These are phyloP conservation scores for Myxozyma sirexii DNA, from an alignment of 805 yeast genomes.

Conservation along the genomic window DNA sequence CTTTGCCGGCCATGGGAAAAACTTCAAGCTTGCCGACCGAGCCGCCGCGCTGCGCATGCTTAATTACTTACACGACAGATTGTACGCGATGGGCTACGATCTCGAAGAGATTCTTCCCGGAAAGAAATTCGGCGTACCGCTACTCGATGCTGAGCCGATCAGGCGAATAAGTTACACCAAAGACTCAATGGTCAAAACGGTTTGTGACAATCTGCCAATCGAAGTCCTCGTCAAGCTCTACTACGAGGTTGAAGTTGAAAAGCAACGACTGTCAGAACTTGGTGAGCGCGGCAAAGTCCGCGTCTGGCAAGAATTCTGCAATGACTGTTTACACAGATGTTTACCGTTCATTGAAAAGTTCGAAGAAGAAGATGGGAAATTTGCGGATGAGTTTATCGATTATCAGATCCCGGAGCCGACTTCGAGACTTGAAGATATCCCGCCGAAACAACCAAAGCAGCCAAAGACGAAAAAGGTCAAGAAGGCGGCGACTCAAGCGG, in stretches of 20 bases:
- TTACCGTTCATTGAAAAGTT: neutral
- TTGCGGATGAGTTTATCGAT: neutral
- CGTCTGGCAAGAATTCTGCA: conserved; percentile 5
- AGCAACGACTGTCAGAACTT: neutral
- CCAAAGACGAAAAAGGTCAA: neutral
- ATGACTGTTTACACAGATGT: neutral
- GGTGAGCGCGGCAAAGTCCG: neutral
- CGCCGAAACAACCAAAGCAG: no score
- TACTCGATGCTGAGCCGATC: neutral
- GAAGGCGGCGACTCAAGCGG: no score
- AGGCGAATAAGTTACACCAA: neutral
- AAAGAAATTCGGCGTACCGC: neutral
- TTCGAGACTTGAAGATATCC: no score
- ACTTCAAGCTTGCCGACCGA: neutral
- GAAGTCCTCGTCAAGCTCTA: neutral
- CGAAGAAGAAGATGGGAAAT: neutral
- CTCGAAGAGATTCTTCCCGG: neutral
- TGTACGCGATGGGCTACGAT: neutral
- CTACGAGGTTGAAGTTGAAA: neutral
- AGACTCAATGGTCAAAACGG: neutral
- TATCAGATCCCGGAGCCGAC: neutral
- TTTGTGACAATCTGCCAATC: neutral
- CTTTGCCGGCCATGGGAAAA: neutral
- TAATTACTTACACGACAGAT: neutral
- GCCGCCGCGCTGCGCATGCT: neutral